Evolutionary conservation across 257 asterid species (phyloP).

Genomic region (Linaria vulgaris): DNA sequence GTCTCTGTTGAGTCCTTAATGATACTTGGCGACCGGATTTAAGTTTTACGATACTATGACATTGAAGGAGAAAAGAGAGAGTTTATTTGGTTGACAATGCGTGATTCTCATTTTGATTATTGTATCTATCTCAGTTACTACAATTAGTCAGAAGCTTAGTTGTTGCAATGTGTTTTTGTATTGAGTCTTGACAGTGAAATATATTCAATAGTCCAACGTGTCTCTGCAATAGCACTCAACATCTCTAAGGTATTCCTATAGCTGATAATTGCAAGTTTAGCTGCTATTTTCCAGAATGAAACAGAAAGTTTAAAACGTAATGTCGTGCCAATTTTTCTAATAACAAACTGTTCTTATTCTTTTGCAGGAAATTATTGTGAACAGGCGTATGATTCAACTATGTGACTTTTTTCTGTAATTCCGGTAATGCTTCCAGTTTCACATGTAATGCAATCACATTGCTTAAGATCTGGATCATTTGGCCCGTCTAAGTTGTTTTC

Average conservation of each 20-base stretch:
- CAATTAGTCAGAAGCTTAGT: too few species aligned
- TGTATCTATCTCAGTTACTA: not conserved
- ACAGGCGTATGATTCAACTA: not conserved
- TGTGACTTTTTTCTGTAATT: constrained; percentile 22
- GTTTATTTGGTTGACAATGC: not conserved
- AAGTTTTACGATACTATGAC: not conserved
- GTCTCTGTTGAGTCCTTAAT: not conserved
- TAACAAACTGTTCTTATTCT: not conserved
- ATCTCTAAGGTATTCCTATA: not conserved
- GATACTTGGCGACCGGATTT: not conserved
- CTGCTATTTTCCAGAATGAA: not conserved
- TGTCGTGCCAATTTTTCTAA: not conserved
- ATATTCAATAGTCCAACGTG: not conserved
- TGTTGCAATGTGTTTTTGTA: too few species aligned
- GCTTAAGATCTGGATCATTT: constrained; percentile 38
- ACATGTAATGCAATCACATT: constrained; percentile 39
- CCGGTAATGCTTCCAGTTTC: constrained; percentile 46
- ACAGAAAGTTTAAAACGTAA: not conserved
- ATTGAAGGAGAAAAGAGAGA: too few species aligned
- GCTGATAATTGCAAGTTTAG: not conserved
- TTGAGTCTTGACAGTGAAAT: too few species aligned
- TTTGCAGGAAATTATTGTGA: constrained; percentile 23
- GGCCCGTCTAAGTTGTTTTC: constrained; percentile 39
- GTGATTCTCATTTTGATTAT: constrained; percentile 10
- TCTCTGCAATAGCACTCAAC: not conserved